Conservation (phyloP, 2,329 filamentous ascomycete genomes). For the Cladophialophora carrionii region DNA sequence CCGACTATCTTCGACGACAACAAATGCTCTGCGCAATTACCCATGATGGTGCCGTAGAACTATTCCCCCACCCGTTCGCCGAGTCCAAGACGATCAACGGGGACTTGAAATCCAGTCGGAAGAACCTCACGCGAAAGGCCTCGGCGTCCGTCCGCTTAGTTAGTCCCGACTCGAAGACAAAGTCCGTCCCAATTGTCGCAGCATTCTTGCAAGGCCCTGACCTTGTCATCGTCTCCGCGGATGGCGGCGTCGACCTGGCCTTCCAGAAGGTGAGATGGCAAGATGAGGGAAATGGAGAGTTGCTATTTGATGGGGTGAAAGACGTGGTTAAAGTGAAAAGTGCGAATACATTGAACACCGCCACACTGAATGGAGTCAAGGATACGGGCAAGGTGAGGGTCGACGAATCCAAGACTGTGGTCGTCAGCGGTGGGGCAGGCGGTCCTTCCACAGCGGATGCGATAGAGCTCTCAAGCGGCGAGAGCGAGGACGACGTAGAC, state of each 20-base stretch:
- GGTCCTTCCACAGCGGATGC: conserved; percentile 47
- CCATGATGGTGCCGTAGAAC: conserved; percentile 53
- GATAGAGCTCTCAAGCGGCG: conserved; percentile 55
- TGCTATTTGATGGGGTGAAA: conserved; percentile 51
- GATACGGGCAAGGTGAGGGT: conserved; percentile 56
- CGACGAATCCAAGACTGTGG: conserved; percentile 61
- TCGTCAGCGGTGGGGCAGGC: conserved; percentile 48
- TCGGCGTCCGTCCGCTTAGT: conserved; percentile 52
- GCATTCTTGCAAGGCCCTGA: conserved; percentile 52
- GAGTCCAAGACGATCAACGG: conserved; percentile 42
- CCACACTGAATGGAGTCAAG: conserved; percentile 58
- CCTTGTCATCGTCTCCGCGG: conserved; percentile 53
- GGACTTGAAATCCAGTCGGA: conserved; percentile 39
- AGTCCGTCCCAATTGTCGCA: conserved; percentile 49
- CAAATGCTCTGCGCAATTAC: conserved; percentile 53
- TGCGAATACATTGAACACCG: conserved; percentile 50
- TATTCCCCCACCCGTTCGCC: conserved; percentile 55
- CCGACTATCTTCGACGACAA: conserved; percentile 37
- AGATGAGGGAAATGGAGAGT: conserved; percentile 48
- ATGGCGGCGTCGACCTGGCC: conserved; percentile 54
- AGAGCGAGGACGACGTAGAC: conserved; percentile 46
- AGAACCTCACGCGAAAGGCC: conserved; percentile 50
- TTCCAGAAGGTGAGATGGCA: conserved; percentile 56
- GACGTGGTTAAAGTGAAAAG: conserved; percentile 52
- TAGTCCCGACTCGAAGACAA: conserved; percentile 47